Evolutionary conservation across 345 rosid species (phyloP), one percentile per base, ranked within the genome.

Genomic region (Trapa incisa): DNA sequence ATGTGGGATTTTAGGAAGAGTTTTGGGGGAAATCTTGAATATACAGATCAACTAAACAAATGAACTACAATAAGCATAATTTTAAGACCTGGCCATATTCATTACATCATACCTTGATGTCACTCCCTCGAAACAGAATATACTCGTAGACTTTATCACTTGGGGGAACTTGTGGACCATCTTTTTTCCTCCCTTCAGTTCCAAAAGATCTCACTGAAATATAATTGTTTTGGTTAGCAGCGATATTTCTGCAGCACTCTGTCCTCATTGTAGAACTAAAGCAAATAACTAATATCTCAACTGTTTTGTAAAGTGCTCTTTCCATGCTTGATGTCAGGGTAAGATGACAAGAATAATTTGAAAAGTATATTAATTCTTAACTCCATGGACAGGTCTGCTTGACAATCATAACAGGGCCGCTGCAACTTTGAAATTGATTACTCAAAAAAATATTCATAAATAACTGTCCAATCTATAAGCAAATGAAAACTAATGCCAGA

Each of bases 181-280:
- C 94, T 38, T 85, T 84, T 73, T 86, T 85, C 65, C 94, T 80
- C 67, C 89, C 94, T 75, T 87, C 90, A 2, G 94, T 87, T 75
- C 94, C 94, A 78, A 82, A 84, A 7, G 94, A 85, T 65, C 94
- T 80, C 33, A 87, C 94, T 87, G 81, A 70, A 36, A 64, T 2
- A 35, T 32, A 58, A 32, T 4, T 33, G 63, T 32, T 5, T 35
- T 32, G 7, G 37, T 58, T 58, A 58, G 63, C 37, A 58, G 15
- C 11, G 15, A 58, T 15, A 58, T 32, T 58, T 35, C 38, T 35
- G 32, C 38, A 58, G 10, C 33, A 50, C 35, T 16, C 35, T 35
- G 6, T 54, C 6, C 60, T 22, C 15, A 10, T 47, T 47, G 53
- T 17, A 15, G 16, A 15, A 16, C 22, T 7, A 50, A 17, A 2